A percentile compares a stretch with the other conserved stretches of the same genome.
Evolutionary conservation across 441 rosid species (phyloP).

Genomic region (Rhodomyrtus psidioides): DNA sequence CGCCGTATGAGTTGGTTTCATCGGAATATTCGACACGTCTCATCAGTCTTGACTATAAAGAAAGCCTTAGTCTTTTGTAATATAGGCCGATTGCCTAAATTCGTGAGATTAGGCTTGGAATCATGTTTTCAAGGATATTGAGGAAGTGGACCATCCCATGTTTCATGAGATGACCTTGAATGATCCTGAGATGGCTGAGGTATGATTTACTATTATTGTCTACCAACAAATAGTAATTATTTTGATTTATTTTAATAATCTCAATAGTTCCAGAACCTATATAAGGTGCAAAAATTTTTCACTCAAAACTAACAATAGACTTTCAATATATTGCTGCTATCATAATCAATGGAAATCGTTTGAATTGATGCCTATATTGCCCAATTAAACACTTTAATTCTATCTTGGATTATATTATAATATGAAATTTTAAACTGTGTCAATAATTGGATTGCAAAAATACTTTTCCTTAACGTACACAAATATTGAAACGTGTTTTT

Average conservation of each 20-base stretch:
- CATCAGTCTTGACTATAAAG: not conserved
- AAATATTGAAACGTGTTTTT: not conserved
- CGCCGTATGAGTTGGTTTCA: not conserved
- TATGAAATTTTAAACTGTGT: accelerated
- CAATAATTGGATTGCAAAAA: not conserved
- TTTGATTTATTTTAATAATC: not conserved
- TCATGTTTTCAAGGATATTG: not conserved
- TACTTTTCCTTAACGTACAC: not conserved
- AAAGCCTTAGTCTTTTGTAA: not conserved
- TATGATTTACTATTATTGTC: not conserved
- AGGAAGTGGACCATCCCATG: not conserved
- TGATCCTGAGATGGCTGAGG: not conserved
- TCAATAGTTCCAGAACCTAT: not conserved
- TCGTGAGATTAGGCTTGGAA: not conserved
- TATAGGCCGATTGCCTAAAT: not conserved
- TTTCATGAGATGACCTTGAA: not conserved
- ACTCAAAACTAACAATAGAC: not conserved
- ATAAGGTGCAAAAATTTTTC: not conserved
- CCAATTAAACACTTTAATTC: not conserved
- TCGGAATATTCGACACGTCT: not conserved
- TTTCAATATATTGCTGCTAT: not conserved
- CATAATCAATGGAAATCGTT: too few relatives aligned
- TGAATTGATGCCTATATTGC: not conserved
- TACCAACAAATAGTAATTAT: not conserved
- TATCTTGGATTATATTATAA: not conserved